phyloP scores from a whole-genome alignment of 257 asterid species.

The Fraxinus quadrangulata region DNA sequence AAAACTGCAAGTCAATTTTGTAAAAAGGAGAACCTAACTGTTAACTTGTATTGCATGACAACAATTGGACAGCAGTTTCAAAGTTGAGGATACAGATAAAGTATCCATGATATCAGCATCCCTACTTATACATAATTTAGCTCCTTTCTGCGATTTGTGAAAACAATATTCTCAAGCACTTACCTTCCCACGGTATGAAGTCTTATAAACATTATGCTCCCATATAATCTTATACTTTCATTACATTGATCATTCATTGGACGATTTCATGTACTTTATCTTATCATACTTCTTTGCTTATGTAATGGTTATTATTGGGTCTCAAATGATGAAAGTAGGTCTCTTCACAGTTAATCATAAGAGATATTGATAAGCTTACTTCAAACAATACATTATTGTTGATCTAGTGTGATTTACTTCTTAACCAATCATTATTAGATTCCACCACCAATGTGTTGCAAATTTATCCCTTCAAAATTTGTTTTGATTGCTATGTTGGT shows the following conservation, averaged over 20 bases:
- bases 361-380: neutral
- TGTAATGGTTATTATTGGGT: neutral
- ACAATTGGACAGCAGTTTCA: neutral
- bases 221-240: neutral
- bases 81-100: neutral
- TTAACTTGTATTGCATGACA: neutral
- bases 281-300: neutral
- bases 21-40: neutral
- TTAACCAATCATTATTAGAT: neutral
- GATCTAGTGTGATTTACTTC: neutral
- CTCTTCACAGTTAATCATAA: neutral
- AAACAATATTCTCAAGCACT: neutral
- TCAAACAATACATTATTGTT: neutral
- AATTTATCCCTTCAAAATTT: neutral
- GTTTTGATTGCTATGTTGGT: neutral
- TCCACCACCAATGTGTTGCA: neutral
- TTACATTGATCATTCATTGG: neutral
- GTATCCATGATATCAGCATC: neutral
- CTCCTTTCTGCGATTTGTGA: neutral
- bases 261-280: neutral
- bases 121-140: neutral
- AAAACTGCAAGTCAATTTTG: neutral
- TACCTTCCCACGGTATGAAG: neutral
- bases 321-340: neutral
- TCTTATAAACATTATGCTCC: neutral